Percentiles rank a stretch among this genome's conserved stretches.
Evolutionary conservation across 306 rosid genomes (phyloP).

Genomic region (Sicyos baderoa): DNA sequence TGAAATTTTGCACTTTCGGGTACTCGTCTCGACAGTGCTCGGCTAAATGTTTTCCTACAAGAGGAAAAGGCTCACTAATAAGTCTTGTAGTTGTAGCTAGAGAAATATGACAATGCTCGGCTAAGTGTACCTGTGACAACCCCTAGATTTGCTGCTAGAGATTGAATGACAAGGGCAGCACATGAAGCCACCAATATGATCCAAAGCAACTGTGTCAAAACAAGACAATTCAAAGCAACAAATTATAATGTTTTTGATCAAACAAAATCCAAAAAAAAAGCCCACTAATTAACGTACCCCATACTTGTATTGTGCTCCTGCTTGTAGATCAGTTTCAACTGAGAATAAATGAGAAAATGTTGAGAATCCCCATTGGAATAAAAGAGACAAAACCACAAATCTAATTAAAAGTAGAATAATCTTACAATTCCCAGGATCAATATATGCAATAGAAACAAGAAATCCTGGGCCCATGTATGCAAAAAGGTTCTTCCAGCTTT

Average conservation of each 20-base stretch:
- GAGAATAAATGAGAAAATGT: constrained; percentile 28
- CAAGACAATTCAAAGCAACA: neutral
- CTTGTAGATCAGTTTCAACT: constrained; percentile 93
- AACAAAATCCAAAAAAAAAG: neutral
- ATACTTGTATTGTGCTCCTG: constrained; percentile 84
- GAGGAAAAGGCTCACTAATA: neutral
- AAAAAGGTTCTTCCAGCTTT: constrained; percentile 89
- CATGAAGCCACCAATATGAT: constrained; percentile 87
- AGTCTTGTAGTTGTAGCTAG: neutral
- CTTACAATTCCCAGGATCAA: constrained; percentile 99
- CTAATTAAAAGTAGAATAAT: constrained; percentile 14
- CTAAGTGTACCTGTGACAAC: constrained; percentile 98
- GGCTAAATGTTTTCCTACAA: constrained; percentile 91
- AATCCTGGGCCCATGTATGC: constrained; percentile 96
- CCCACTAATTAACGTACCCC: constrained; percentile 45
- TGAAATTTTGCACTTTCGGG: constrained; percentile 54
- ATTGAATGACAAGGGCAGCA: constrained; percentile 86
- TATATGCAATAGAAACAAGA: constrained; percentile 96
- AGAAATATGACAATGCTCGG: neutral
- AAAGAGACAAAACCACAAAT: constrained; percentile 6
- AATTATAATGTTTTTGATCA: no score
- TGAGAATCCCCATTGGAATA: constrained; percentile 4
- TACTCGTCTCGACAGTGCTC: constrained; percentile 92
- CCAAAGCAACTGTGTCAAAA: constrained; percentile 65
- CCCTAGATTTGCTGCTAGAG: constrained; percentile 95